phyloP scores from a whole-genome alignment of 257 asterid genomes.

The Gentiana dahurica region DNA sequence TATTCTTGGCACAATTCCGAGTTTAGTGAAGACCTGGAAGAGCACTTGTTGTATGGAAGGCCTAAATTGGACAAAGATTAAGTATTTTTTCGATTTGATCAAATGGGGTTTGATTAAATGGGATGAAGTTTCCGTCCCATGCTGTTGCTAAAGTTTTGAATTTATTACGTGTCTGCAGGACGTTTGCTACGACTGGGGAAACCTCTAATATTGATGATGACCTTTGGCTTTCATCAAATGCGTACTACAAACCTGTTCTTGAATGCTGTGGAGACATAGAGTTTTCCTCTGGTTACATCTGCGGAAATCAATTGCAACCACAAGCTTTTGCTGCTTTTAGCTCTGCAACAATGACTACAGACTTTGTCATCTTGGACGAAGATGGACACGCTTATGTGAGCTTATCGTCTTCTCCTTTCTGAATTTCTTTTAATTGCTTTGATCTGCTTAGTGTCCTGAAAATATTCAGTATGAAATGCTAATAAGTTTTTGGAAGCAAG shows the following conservation, averaged over 20 bases:
- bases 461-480: no score
- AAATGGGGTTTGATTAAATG: not conserved
- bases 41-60: slow-evolving; percentile 73
- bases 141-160: slow-evolving; percentile 5
- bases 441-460: no score
- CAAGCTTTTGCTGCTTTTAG: slow-evolving; percentile 90
- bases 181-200: slow-evolving; percentile 76
- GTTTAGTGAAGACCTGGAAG: slow-evolving; percentile 93
- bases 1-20: slow-evolving; percentile 85
- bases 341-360: slow-evolving; percentile 64
- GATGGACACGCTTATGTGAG: slow-evolving; percentile 67
- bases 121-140: not conserved
- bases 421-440: not conserved
- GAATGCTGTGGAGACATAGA: slow-evolving; percentile 97
- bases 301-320: slow-evolving; percentile 77
- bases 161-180: slow-evolving; percentile 30
- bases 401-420: slow-evolving; percentile 7
- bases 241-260: slow-evolving; percentile 60
- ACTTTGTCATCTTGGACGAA: slow-evolving; percentile 70
- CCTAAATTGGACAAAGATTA: slow-evolving; percentile 80
- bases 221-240: slow-evolving; percentile 91
- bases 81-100: slow-evolving; percentile 22
- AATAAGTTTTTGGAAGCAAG: no score
- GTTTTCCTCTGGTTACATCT: slow-evolving; percentile 70
- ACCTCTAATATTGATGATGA: slow-evolving; percentile 82